Evolutionary conservation across 225 moss, liverwort and hornwort species (phyloP).

Genomic region (Sphagnum contortum): DNA sequence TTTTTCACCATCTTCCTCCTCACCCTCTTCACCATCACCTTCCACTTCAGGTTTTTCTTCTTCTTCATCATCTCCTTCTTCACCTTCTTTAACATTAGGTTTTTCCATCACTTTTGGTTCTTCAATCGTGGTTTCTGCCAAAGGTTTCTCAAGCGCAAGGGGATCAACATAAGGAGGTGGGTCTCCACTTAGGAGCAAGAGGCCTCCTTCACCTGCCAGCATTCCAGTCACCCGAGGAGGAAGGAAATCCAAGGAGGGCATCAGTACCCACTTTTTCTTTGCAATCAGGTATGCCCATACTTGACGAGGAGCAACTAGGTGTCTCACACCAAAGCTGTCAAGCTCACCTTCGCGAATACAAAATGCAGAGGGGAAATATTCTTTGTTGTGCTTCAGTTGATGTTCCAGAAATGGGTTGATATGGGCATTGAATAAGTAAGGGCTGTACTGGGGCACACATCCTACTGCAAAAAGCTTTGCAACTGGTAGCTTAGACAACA

Average conservation of each 20-base stretch:
- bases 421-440: conserved; percentile 28
- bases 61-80: conserved; percentile 1
- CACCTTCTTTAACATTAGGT: conserved; percentile 6
- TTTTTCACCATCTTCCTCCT: background rate
- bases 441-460: conserved; percentile 28
- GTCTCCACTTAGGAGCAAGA: conserved; percentile 35
- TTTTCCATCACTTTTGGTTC: background rate
- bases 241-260: conserved; percentile 20
- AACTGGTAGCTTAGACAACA: conserved; percentile 33
- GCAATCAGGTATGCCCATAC: conserved; percentile 19
- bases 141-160: background rate
- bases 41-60: conserved; percentile 9
- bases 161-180: conserved; percentile 39
- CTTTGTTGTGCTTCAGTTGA: conserved; percentile 27
- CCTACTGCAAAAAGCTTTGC: conserved; percentile 25
- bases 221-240: conserved; percentile 33
- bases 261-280: conserved; percentile 20
- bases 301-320: conserved; percentile 15
- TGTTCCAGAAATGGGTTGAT: conserved; percentile 25
- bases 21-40: background rate
- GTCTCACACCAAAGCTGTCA: conserved; percentile 10
- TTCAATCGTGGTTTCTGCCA: background rate
- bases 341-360: conserved; percentile 25
- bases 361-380: conserved; percentile 38
- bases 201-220: conserved; percentile 36